Conservation (phyloP, 768 basidiomycete genomes). For the Calocybe cyanea region DNA sequence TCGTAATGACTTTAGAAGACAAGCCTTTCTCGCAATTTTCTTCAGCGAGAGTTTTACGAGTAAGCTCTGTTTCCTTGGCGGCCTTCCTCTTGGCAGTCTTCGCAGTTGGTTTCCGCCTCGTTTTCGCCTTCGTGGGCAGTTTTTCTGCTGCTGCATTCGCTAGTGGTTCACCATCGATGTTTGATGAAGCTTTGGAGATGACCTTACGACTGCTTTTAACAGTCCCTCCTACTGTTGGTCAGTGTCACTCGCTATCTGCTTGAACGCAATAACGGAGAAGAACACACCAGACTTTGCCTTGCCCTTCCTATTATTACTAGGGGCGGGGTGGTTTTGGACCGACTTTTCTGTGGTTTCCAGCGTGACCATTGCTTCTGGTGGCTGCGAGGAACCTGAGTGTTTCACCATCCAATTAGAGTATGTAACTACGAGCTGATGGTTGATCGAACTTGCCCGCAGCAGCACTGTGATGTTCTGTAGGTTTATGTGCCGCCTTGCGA, state of each 20-base stretch:
- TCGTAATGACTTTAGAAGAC: neutral
- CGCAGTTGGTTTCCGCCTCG: neutral
- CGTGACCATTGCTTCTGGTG: neutral
- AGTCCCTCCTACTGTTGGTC: neutral
- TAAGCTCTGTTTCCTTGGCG: neutral
- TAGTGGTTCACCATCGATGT: neutral
- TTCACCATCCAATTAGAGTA: neutral
- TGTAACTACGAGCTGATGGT: neutral
- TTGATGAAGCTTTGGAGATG: slow-evolving; percentile 10
- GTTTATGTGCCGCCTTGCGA: slow-evolving; percentile 7
- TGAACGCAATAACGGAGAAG: neutral
- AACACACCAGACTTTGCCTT: slow-evolving; percentile 7
- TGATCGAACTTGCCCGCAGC: slow-evolving; percentile 6
- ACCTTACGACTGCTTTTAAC: slow-evolving; percentile 15
- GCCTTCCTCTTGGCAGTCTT: neutral
- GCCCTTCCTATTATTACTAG: slow-evolving; percentile 9
- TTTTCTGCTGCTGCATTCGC: neutral
- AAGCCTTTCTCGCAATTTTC: neutral
- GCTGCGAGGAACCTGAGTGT: slow-evolving; percentile 5
- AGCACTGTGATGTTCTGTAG: neutral
- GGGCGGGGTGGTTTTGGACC: neutral
- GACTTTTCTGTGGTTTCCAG: neutral
- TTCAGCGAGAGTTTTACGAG: neutral
- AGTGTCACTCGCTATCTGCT: neutral
- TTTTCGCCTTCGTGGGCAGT: neutral